Base-by-base conservation (phyloP, 768 basidiomycete genomes). In the Hirschioporus abietinus region DNA sequence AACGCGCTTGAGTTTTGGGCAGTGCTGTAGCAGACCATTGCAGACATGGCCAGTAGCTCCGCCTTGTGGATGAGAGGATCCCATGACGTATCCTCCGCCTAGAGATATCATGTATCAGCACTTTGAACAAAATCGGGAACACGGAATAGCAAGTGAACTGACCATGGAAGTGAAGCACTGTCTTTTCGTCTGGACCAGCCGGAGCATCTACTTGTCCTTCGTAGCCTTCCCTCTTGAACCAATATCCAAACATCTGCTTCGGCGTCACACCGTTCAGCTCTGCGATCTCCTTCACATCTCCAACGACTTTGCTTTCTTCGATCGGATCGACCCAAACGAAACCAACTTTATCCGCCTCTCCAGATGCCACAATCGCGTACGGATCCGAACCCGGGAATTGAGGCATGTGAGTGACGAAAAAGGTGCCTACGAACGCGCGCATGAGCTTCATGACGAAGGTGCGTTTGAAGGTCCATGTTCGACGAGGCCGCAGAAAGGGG, bases 211-310 rank as follows among this genome's bases (percentile, higher is more conserved):
- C 70, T 35, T 64, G 70, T 35, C 63, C 68, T 27, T 66, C 60
- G 0, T 66, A 61, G 1, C 65, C 68, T n/a, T 66, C 60, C 63
- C 64, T 63, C 42, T 70, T 70, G 63, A 71, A 70, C 71, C 75
- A 76, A 65, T 72, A 74, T 17, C 71, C 75, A 30, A 67, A 68
- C 1, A 70, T 68, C 20, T 67, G 67, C 36, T 71, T 65, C 10
- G 71, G 59, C 36, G 68, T 25, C 35, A 77, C 73, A 0, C 66
- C 72, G 64, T 70, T 72, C 35, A 42, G 59, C 64, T 70, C 65
- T 1, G 72, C 73, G 27, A 68, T 69, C 52, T 71, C 65, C 64
- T 70, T 71, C 58, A 80, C 71, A 25, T 75, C 72, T 23, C 70
- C 69, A 23, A 68, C 69, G 18, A 77, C 71, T 20, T 71, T 65